Conservation (phyloP, 495 filamentous ascomycete species). For the Hypoxylon fuscum region DNA sequence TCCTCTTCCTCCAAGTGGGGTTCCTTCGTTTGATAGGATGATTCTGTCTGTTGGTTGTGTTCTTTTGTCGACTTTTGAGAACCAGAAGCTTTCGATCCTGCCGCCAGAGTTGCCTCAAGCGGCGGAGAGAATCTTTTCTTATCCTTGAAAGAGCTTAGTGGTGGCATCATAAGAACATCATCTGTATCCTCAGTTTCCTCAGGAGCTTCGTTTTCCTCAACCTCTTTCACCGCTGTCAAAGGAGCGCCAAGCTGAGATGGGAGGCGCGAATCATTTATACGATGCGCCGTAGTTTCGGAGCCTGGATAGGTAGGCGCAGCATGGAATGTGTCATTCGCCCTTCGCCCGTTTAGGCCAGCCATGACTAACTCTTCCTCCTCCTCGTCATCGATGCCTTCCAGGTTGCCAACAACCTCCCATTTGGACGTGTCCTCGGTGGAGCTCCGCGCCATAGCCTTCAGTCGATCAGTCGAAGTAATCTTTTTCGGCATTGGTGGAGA, state of each 20-base stretch:
- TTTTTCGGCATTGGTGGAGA: conserved; percentile 53
- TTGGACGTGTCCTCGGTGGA: conserved; percentile 54
- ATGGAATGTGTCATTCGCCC: conserved; percentile 21
- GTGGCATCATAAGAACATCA: conserved; percentile 39
- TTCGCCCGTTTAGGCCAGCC: conserved; percentile 33
- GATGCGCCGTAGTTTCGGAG: conserved; percentile 18
- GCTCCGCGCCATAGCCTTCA: conserved; percentile 53
- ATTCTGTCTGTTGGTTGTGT: not conserved
- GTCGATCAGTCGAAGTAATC: conserved; percentile 56
- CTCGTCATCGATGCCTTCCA: conserved; percentile 43
- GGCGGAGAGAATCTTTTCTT: conserved; percentile 41
- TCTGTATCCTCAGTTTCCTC: conserved; percentile 23
- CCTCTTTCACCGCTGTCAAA: conserved; percentile 24
- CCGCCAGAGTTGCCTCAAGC: conserved; percentile 16
- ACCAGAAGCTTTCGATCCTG: not conserved
- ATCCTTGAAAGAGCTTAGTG: conserved; percentile 40
- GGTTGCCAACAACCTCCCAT: conserved; percentile 53
- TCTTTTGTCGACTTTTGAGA: not conserved
- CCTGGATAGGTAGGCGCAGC: not conserved
- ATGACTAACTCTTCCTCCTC: conserved; percentile 46
- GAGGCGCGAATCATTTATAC: conserved; percentile 31
- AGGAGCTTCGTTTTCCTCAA: conserved; percentile 11
- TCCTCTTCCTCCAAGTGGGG: conserved; percentile 37
- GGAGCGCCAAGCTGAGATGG: conserved; percentile 24
- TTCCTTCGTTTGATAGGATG: not conserved